Percentiles rank a stretch among this genome's conserved stretches.
Evolutionary conservation across 176 grass and related monocot genomes (phyloP).

Genomic region (Musa troglodytarum): DNA sequence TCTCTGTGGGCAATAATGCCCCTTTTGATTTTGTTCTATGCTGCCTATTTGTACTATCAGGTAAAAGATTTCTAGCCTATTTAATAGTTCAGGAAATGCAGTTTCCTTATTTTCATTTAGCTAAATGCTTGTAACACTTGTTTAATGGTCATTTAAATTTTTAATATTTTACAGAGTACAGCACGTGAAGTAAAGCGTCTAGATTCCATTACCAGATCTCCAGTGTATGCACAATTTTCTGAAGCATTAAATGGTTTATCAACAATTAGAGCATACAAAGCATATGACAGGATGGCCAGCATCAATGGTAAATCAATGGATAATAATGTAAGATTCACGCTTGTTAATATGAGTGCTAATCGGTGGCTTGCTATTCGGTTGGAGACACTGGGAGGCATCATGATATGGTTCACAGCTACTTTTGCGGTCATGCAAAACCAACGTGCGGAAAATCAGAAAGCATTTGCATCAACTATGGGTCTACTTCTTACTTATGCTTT

Average conservation of each 20-base stretch:
- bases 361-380: slow-evolving; percentile 96
- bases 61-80: slow-evolving; percentile 33
- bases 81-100: too few relatives aligned
- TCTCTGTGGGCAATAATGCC: slow-evolving; percentile 99
- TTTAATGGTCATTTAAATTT: neutral
- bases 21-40: slow-evolving; percentile 92
- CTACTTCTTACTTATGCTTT: slow-evolving; percentile 89
- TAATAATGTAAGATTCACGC: slow-evolving; percentile 92
- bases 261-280: slow-evolving; percentile 92
- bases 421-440: slow-evolving; percentile 99
- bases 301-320: slow-evolving; percentile 96
- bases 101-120: too few relatives aligned
- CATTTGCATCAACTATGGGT: slow-evolving; percentile 97
- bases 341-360: slow-evolving; percentile 88
- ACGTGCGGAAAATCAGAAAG: slow-evolving; percentile 72
- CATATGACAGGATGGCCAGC: slow-evolving; percentile 92
- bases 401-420: slow-evolving; percentile 97
- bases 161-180: slow-evolving; percentile 47
- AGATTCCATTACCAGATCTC: slow-evolving; percentile 93
- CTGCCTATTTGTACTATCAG: slow-evolving; percentile 96
- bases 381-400: slow-evolving; percentile 90
- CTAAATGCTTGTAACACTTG: neutral
- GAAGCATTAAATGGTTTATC: slow-evolving; percentile 96
- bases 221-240: slow-evolving; percentile 92
- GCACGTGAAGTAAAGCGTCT: slow-evolving; percentile 91